Evolutionary conservation across 2,329 filamentous ascomycete species (phyloP), one percentile per base, ranked within the genome.

Genomic region (Penicillium freii): DNA sequence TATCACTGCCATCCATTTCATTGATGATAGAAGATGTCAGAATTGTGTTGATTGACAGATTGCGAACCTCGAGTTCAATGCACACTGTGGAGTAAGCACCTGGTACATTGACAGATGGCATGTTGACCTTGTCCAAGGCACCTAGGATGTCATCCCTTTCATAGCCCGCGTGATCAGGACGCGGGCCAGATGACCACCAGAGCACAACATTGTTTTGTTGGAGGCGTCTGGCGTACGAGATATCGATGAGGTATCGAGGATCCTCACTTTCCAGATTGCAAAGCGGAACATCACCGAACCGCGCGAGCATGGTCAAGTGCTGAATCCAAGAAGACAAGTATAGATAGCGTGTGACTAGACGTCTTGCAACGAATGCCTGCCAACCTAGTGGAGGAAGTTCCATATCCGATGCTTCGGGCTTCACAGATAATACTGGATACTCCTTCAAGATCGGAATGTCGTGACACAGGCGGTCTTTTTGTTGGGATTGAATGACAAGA

Each of bases 21-120:
- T 97, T 97, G 80, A 99, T 92, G 10, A 99, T 84, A 0, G 94
- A 96, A 0, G 93, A 96, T 0, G 94, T 97, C 19, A 99, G 81
- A 47, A 99, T 95, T 0, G 95, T 99, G 77, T 99, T 99, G 77
- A 99, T 97, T 5, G 92, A 89, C 15, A 99, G 82, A 69, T 99
- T 99, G 45, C 92, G 90, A 48, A 99, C 86, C 61, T 95, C 91
- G 15, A 99, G 77, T 66, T 99, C 94, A 61, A 99, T 94, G 71
- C 94, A 99, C 3, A 99, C 94, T 0, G 93, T 96, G 1, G 92
- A 89, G 73, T 96, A 99, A 0, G 93, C 95, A 40, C 92, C 93
- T 0, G 93, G 90, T 50, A 91, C 93, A 72, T 99, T 99, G 71
- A 96, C 85, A 15, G 88, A 88, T 0, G 94, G 93, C 91, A 97